phyloP scores from a whole-genome alignment of 495 filamentous ascomycete species.

The Recurvomyces mirabilis region DNA sequence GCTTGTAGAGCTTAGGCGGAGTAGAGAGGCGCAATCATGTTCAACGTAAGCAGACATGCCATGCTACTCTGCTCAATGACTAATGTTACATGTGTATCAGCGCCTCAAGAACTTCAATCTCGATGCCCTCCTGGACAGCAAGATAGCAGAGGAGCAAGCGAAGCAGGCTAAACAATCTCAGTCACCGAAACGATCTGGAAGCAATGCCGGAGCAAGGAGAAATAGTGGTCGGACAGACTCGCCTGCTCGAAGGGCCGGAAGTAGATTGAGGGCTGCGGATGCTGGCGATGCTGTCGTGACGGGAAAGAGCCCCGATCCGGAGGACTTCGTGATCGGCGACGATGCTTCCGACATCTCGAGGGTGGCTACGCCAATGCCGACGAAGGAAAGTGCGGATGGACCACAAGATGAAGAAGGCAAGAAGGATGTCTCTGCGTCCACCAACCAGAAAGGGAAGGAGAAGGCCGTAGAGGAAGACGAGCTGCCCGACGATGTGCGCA shows the following conservation, averaged over 20 bases:
- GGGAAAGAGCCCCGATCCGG: conserved; percentile 59
- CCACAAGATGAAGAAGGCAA: not conserved
- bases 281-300: conserved; percentile 41
- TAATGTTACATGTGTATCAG: too few species aligned
- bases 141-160: conserved; percentile 82
- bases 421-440: not conserved
- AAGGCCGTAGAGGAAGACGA: conserved; percentile 36
- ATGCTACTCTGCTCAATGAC: too few species aligned
- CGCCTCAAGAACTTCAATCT: conserved; percentile 54
- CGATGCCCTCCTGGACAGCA: conserved; percentile 56
- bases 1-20: not conserved
- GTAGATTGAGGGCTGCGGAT: conserved; percentile 35
- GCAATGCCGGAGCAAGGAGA: conserved; percentile 40
- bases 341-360: conserved; percentile 39
- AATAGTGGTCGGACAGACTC: conserved; percentile 30
- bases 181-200: conserved; percentile 29
- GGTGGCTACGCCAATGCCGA: conserved; percentile 42
- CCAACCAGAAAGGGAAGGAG: conserved; percentile 6
- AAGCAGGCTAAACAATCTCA: conserved; percentile 47
- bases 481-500: conserved; percentile 60
- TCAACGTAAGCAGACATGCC: too few species aligned
- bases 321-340: conserved; percentile 72
- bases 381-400: conserved; percentile 10
- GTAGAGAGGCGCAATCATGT: conserved; percentile 9
- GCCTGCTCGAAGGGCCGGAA: conserved; percentile 19